Evolutionary conservation across 371 early-diverging fungal species (phyloP), one percentile per base, ranked within the genome.

Genomic region (Mucor lusitanicus): DNA sequence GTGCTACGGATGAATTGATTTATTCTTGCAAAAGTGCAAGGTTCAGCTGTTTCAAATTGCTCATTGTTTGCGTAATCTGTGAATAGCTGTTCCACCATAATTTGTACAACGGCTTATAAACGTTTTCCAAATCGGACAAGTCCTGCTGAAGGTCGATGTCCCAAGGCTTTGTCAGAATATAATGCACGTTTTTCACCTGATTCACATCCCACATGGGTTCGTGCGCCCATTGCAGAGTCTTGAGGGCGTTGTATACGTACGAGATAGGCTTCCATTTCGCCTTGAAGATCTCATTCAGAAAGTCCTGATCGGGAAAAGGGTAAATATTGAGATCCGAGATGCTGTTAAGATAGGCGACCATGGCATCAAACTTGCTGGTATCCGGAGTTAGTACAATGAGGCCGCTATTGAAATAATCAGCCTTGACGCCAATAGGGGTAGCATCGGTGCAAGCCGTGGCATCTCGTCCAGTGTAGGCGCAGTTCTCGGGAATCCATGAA

Each of bases 241-340:
- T 86, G 21, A 86, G 68, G 3, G 88, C 85, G 63, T 87, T 87
- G 63, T 85, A 87, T 6, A 59, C 73, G 53, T 83, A 86, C 2
- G 85, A 71, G 9, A 84, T 59, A 13, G 72, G 72, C 9, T 44
- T 58, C 82, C 82, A 84, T 39, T 73, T 58, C 15, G 57, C 39
- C 23, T 67, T 62, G 53, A 78, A 84, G n/a, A 83, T 63, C 68
- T 79, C 80, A 64, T 86, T 86, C 27, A 88, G 63, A 61, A 85
- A 78, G 61, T 86, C 88, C 63, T 88, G 88, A 37, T 88, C 88
- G 15, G 82, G 78, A 69, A 88, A 88, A 42, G 58, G 64, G 59
- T 78, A 80, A 28, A 67, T 57, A 9, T 68, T 67, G 6, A 78
- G 72, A 63, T 81, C 73, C 27, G 63, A 12, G 17, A 71, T 67